Evolutionary conservation across 1,284 basidiomycete genomes (phyloP), one percentile per base, ranked within the genome.

Genomic region (Stygiomarasmius scandens): DNA sequence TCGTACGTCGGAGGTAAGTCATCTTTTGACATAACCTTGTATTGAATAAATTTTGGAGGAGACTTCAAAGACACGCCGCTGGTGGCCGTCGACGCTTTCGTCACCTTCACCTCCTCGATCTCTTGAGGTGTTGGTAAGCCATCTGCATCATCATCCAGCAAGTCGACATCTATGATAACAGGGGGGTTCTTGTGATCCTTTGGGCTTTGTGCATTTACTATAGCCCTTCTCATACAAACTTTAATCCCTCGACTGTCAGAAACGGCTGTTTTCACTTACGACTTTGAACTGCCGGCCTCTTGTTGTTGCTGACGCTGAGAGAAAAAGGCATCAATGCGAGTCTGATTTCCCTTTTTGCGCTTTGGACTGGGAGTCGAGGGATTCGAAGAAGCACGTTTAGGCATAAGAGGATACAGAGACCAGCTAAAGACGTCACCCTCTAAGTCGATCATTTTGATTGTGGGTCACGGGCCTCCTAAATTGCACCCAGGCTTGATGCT

Each of bases 141-240:
- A n/a, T 12, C 11, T 24, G 44, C 50, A 16, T 54, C 23, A 43
- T 48, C 56, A 47, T 58, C 59, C 20, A 61, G 32, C 12, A 54
- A 24, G 34, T 61, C 59, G 6, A 61, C 59, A 47, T 61, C 59
- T 44, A 61, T 58, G 45, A 61, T 53, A 43, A 58, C 59, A 22
- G 44, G 29, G 9, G 50, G 29, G 16, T 27, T 22, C 32, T 19
- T 24, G 49, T 41, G 20, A 10, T 27, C 16, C 24, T 41, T 23
- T 22, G 23, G n/a, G 10, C 19, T 25, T 12, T 23, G 19, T 25
- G 49, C 38, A 27, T 23, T 50, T 52, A 12, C n/a, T 36, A 12
- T 45, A 24, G 9, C 5, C 19, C 11, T 16, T n/a, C 38, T 9
- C 4, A 4, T 4, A 41, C 16, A 16, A 19, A 41, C 14, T 16